Evolutionary conservation across 345 rosid species (phyloP).

Genomic region (Cardamine occulta): DNA sequence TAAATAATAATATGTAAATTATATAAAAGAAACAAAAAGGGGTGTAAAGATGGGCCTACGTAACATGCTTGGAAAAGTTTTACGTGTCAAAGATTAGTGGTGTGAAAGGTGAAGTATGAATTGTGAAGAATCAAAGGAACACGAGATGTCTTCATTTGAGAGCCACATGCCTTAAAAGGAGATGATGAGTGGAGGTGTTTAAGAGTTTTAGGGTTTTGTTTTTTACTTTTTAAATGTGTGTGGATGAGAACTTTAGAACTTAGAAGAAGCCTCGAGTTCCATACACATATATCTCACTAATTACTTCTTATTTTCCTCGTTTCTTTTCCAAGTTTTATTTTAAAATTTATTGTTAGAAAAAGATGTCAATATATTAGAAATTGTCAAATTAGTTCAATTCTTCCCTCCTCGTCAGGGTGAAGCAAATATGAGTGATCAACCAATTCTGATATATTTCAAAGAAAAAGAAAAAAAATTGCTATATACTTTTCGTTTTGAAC

Average conservation of each 20-base stretch:
- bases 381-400: background rate
- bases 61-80: background rate
- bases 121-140: constrained; percentile 28
- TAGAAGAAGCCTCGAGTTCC: constrained; percentile 17
- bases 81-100: constrained; percentile 35
- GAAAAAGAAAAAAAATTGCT: too few species aligned
- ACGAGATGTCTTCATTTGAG: constrained; percentile 39
- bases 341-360: background rate
- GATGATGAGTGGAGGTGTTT: constrained; percentile 9
- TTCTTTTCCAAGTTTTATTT: background rate
- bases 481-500: background rate
- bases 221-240: constrained; percentile 17
- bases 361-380: background rate
- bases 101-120: constrained; percentile 10
- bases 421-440: constrained; percentile 4
- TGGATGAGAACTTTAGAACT: constrained; percentile 25
- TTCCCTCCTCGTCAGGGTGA: background rate
- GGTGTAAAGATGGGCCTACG: background rate
- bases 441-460: background rate
- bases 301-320: constrained; percentile 5
- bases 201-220: constrained; percentile 5
- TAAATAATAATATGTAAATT: background rate
- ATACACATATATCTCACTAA: constrained; percentile 2
- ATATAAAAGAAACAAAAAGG: background rate
- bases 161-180: constrained; percentile 34